Conservation (phyloP, 75 land plant species). For the Sequoia sempervirens region DNA sequence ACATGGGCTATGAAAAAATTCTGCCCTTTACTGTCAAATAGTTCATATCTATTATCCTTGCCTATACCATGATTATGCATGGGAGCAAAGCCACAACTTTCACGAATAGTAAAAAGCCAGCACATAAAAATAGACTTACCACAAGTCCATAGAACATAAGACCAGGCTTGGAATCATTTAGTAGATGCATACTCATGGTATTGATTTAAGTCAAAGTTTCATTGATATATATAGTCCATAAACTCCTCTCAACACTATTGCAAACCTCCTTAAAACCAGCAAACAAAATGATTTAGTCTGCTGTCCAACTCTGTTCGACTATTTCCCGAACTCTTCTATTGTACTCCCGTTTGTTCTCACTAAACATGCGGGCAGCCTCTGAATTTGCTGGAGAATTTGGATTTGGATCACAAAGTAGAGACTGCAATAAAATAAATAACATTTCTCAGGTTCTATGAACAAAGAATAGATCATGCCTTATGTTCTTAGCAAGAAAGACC, state of each 20-base stretch:
- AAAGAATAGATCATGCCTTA: neutral
- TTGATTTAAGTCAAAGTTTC: constrained; percentile 3
- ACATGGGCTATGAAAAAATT: constrained; percentile 10
- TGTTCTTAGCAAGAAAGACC: neutral
- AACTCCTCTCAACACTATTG: constrained; percentile 5
- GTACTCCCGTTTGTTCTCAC: constrained; percentile 58
- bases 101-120: constrained; percentile 1
- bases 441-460: neutral
- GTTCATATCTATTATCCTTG: constrained; percentile 7
- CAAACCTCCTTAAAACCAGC: neutral
- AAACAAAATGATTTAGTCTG: constrained; percentile 24
- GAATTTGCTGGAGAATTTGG: constrained; percentile 66
- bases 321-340: constrained; percentile 58
- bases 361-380: constrained; percentile 64
- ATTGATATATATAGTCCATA: constrained; percentile 6
- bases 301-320: constrained; percentile 60
- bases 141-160: neutral
- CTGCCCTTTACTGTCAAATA: constrained; percentile 8
- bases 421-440: constrained; percentile 28
- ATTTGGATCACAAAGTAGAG: constrained; percentile 59
- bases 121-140: constrained; percentile 7
- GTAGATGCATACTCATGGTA: neutral
- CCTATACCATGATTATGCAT: neutral
- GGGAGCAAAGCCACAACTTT: neutral
- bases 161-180: constrained; percentile 8